These are phyloP conservation scores for Aquilaria malaccensis DNA, from an alignment of 345 rosid species.

Conservation along the genomic window DNA sequence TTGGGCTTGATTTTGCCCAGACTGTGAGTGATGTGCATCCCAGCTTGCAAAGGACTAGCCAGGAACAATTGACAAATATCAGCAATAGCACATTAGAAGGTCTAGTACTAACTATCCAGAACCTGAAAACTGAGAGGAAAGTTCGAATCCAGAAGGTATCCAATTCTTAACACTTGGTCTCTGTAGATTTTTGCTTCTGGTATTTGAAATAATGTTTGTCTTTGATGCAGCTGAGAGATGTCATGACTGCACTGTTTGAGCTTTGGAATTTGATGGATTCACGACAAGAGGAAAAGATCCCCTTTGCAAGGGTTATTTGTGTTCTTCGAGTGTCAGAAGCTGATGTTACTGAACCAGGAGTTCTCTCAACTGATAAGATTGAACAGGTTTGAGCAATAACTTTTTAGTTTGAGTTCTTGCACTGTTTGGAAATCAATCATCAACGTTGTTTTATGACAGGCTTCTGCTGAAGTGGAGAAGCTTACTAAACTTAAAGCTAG, in stretches of 20 bases:
- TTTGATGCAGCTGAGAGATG: constrained; percentile 64
- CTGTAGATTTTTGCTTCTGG: constrained; percentile 1
- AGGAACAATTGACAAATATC: constrained; percentile 79
- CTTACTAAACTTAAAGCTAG: constrained; percentile 74
- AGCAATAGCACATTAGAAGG: constrained; percentile 75
- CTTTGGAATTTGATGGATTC: constrained; percentile 97
- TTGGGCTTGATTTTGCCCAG: constrained; percentile 77
- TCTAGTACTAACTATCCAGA: constrained; percentile 57
- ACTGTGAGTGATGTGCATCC: constrained; percentile 88
- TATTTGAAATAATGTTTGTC: constrained; percentile 10
- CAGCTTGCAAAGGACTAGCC: constrained; percentile 58
- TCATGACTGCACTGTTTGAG: constrained; percentile 46
- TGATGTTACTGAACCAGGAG: constrained; percentile 52
- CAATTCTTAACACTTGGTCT: background rate
- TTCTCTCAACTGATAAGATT: constrained; percentile 63
- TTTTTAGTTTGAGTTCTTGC: background rate
- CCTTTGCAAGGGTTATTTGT: constrained; percentile 45
- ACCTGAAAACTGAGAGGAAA: constrained; percentile 66
- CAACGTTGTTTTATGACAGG: constrained; percentile 33
- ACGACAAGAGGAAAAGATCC: constrained; percentile 49
- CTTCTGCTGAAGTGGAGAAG: constrained; percentile 77
- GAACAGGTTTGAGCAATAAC: constrained; percentile 46
- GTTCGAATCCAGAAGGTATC: constrained; percentile 67
- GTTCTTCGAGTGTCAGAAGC: constrained; percentile 58
- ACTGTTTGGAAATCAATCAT: background rate